These are phyloP conservation scores for Naegleria fowleri DNA, from an alignment of 208 protist species.

Conservation along the genomic window DNA sequence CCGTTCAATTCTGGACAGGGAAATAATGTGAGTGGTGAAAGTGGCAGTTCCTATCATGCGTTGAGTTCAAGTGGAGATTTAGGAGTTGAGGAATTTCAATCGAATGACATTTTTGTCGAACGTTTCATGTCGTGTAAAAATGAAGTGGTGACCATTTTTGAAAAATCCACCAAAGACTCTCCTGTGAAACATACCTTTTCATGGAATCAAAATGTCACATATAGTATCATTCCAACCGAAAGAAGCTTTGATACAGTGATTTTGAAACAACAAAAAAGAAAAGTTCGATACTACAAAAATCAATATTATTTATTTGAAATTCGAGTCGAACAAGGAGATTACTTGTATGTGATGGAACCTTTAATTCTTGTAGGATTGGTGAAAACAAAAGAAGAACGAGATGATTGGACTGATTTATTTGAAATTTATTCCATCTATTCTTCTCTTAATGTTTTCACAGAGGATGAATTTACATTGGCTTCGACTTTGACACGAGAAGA, in stretches of 20 bases:
- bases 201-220: not conserved
- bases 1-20: too few species aligned
- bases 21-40: not conserved
- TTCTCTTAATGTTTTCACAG: not conserved
- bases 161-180: not conserved
- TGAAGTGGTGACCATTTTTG: not conserved
- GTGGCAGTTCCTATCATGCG: too few species aligned
- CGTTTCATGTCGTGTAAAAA: not conserved
- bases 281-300: not conserved
- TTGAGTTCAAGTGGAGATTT: too few species aligned
- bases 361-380: not conserved
- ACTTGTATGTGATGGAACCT: not conserved
- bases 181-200: not conserved
- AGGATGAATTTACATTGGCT: not conserved
- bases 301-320: not conserved
- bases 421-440: not conserved
- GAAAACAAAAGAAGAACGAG: not conserved
- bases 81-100: not conserved
- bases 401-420: not conserved
- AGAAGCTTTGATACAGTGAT: not conserved
- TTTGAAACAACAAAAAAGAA: not conserved
- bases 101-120: not conserved
- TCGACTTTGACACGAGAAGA: not conserved
- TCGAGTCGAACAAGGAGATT: not conserved
- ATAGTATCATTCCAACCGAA: not conserved